Evolutionary conservation across 192 early-diverging fungal species (phyloP), one percentile per base, ranked within the genome.

Genomic region (Gorgonomyces haynaldii): DNA sequence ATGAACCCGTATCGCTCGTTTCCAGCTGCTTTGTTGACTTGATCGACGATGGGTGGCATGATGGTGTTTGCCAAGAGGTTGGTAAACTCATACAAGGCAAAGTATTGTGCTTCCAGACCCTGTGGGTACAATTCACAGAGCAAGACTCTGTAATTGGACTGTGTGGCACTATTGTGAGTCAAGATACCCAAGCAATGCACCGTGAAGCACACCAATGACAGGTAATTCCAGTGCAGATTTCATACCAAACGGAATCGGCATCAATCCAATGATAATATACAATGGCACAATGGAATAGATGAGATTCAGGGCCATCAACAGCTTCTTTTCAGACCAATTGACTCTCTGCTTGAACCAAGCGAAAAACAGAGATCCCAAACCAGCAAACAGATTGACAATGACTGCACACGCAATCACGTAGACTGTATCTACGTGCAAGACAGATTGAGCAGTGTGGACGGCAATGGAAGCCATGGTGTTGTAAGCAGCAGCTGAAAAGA

Each of bases 401-500:
- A 74, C 72, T 19, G 74, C 66, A 19, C 67, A 61, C n/a, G 71
- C 70, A n/a, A 74, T 57, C 30, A 81, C 59, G 26, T 70, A 48
- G 5, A 54, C 64, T 24, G 63, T 61, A 22, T 52, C 45, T n/a
- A 67, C 48, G 28, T 65, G 57, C 49, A 85, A 66, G 21, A 68
- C 65, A 21, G 61, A 57, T 26, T 65, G 76, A 40, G 58, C 76
- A 63, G 62, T 80, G 30, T 78, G 67, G 6, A 69, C 62, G 34
- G 69, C 69, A n/a, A n/a, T n/a, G n/a, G n/a, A n/a, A n/a, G n/a
- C n/a, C n/a, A n/a, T 67, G 9, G 80, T 78, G 25, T 56, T 77
- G 29, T 69, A 68, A 2, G 65, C 76, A 37, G 84, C 83, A 4
- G 81, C 71, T 46, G 76, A 67, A 41, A 84, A 60, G 49, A 82